These are phyloP conservation scores for Calonectria fujianensis DNA, from an alignment of 2,329 filamentous ascomycete species.

Conservation along the genomic window DNA sequence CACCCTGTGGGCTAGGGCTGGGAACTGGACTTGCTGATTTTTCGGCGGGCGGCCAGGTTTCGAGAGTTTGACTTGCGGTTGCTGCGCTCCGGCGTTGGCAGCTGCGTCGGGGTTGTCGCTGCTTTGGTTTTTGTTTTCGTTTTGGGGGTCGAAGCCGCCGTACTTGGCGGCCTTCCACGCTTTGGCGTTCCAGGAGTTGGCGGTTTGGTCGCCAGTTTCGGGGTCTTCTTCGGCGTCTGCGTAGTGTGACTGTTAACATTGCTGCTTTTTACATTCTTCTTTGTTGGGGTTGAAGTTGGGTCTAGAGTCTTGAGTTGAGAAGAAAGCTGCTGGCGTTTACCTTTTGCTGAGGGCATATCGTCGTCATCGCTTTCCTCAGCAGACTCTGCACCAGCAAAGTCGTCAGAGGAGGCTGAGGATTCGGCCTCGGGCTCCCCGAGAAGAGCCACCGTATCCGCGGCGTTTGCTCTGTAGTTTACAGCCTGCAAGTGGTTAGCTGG, in stretches of 20 bases:
- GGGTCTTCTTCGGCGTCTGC: conserved; percentile 56
- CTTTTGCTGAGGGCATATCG: conserved; percentile 54
- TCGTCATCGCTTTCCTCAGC: conserved; percentile 58
- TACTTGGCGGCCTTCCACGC: conserved; percentile 42
- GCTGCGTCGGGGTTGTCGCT: conserved; percentile 29
- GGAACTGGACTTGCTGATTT: conserved; percentile 32
- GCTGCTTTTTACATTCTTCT: conserved; percentile 50
- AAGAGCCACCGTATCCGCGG: conserved; percentile 44
- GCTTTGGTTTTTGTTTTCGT: conserved; percentile 54
- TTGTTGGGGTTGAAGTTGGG: conserved; percentile 51
- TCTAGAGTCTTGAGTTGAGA: conserved; percentile 50
- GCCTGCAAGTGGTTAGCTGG: conserved; percentile 53
- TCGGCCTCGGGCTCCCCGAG: conserved; percentile 54
- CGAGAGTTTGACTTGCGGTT: conserved; percentile 37
- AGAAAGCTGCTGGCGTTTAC: conserved; percentile 59
- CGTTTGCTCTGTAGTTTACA: conserved; percentile 60
- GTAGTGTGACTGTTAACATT: conserved; percentile 58
- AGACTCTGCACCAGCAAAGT: conserved; percentile 58
- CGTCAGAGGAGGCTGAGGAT: conserved; percentile 59
- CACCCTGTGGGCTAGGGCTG: conserved; percentile 17
- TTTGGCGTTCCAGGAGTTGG: conserved; percentile 46
- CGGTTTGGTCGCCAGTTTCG: conserved; percentile 41
- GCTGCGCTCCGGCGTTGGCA: conserved; percentile 35
- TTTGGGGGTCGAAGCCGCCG: conserved; percentile 39
- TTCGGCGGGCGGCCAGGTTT: conserved; percentile 18